Evolutionary conservation across 1,139 yeast species (phyloP).

Genomic region (Blastobotrys malaysiensis): DNA sequence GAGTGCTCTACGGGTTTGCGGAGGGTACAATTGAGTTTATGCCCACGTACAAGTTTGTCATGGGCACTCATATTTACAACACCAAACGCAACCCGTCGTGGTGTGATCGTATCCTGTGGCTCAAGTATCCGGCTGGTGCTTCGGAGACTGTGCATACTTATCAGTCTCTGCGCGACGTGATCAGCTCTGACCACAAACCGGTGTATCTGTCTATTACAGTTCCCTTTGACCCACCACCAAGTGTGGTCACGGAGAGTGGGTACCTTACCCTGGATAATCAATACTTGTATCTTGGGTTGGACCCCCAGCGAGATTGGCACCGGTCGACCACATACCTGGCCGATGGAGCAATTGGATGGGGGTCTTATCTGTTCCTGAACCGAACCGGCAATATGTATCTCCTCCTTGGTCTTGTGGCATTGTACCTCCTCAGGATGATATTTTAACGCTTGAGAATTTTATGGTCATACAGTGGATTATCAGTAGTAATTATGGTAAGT

Average conservation of each 20-base stretch:
- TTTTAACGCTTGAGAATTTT: too few relatives aligned
- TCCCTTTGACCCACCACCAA: conserved; percentile 16
- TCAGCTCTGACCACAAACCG: conserved; percentile 42
- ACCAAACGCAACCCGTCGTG: conserved; percentile 70
- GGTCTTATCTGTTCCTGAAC: conserved; percentile 17
- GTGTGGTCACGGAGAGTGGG: conserved; percentile 2
- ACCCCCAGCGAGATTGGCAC: conserved; percentile 9
- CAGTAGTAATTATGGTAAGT: too few relatives aligned
- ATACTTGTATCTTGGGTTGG: conserved; percentile 13
- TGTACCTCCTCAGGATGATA: background rate
- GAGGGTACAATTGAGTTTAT: conserved; percentile 59
- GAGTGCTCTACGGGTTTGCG: conserved; percentile 52
- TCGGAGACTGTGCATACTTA: conserved; percentile 35
- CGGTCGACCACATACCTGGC: conserved; percentile 15
- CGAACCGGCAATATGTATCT: conserved; percentile 15
- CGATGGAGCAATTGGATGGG: conserved; percentile 25
- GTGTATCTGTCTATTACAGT: conserved; percentile 37
- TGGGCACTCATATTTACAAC: conserved; percentile 49
- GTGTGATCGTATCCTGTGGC: conserved; percentile 78
- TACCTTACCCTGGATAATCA: conserved; percentile 4
- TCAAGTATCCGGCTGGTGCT: conserved; percentile 38
- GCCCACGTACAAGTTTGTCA: conserved; percentile 70
- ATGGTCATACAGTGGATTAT: too few relatives aligned
- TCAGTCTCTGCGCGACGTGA: conserved; percentile 41
- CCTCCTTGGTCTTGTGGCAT: background rate